A percentile compares a stretch with the other conserved stretches of the same genome.
These are phyloP conservation scores for Galerina sulciceps DNA, from an alignment of 768 basidiomycete genomes.

Conservation along the genomic window DNA sequence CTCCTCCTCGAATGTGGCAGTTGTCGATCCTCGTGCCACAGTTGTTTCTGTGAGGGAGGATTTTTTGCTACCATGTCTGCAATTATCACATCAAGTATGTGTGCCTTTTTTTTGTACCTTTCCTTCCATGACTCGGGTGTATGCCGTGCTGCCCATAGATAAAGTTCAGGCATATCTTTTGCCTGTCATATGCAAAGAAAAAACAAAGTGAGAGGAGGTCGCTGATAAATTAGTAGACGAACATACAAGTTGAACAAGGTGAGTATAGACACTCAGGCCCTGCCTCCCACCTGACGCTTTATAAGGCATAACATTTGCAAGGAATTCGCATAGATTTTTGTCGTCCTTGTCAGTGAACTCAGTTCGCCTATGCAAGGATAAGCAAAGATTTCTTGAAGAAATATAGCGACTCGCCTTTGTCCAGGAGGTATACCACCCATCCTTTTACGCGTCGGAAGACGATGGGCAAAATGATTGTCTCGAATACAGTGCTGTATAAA, in stretches of 20 bases:
- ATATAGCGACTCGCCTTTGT: slow-evolving; percentile 10
- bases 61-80: slow-evolving; percentile 23
- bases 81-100: slow-evolving; percentile 40
- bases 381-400: background rate
- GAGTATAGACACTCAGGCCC: slow-evolving; percentile 37
- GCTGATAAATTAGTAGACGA: background rate
- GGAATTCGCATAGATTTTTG: slow-evolving; percentile 35
- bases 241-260: slow-evolving; percentile 34
- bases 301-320: slow-evolving; percentile 41
- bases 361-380: slow-evolving; percentile 19
- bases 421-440: slow-evolving; percentile 33
- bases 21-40: slow-evolving; percentile 27
- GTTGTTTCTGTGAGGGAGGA: slow-evolving; percentile 29
- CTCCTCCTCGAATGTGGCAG: slow-evolving; percentile 2
- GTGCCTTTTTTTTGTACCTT: slow-evolving; percentile 45
- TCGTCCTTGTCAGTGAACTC: slow-evolving; percentile 45
- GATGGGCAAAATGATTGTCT: slow-evolving; percentile 21
- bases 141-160: slow-evolving; percentile 46
- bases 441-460: slow-evolving; percentile 13
- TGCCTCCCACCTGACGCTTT: slow-evolving; percentile 40
- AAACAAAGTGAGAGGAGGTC: background rate
- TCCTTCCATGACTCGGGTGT: slow-evolving; percentile 51
- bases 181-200: slow-evolving; percentile 11
- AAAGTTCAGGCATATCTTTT: slow-evolving; percentile 24
- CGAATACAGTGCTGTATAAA: slow-evolving; percentile 33